phyloP scores from a whole-genome alignment of 768 basidiomycete genomes.

The Tricholoma sp. region DNA sequence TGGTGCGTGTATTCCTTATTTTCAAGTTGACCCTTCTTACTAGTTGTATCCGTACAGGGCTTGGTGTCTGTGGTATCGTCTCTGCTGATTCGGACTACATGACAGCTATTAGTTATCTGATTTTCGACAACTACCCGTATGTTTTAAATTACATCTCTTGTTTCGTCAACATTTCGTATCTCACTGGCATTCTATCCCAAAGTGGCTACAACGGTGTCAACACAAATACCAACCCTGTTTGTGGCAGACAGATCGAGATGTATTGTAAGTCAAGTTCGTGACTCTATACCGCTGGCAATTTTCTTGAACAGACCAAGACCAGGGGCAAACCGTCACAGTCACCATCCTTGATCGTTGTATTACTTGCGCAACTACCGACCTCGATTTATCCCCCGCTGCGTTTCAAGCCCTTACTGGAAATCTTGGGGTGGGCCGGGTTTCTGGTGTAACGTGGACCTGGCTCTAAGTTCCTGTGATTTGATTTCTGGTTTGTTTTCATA shows the following conservation, averaged over 20 bases:
- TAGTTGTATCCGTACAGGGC: slow-evolving; percentile 37
- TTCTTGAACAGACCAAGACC: slow-evolving; percentile 40
- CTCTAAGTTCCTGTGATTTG: too few relatives aligned
- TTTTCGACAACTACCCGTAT: slow-evolving; percentile 61
- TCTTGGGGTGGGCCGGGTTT: slow-evolving; percentile 44
- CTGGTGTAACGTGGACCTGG: slow-evolving; percentile 49
- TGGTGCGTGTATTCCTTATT: slow-evolving; percentile 22
- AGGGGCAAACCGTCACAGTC: slow-evolving; percentile 44
- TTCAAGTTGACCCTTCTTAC: slow-evolving; percentile 1
- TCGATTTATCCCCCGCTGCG: slow-evolving; percentile 62
- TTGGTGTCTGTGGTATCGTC: slow-evolving; percentile 59
- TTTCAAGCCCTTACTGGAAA: slow-evolving; percentile 48
- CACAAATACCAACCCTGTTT: slow-evolving; percentile 76
- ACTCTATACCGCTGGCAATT: not conserved
- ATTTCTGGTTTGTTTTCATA: too few relatives aligned
- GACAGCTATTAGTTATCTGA: slow-evolving; percentile 48
- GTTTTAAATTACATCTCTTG: slow-evolving; percentile 19
- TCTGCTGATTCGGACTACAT: slow-evolving; percentile 50
- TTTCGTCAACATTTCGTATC: not conserved
- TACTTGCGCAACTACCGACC: slow-evolving; percentile 43
- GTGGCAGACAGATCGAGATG: slow-evolving; percentile 40
- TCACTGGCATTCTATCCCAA: too few relatives aligned
- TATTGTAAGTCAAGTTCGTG: slow-evolving; percentile 42
- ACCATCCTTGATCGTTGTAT: slow-evolving; percentile 58
- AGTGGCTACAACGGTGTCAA: slow-evolving; percentile 55